Base-by-base conservation (phyloP, 306 rosid species). In the Dryas drummondii region DNA sequence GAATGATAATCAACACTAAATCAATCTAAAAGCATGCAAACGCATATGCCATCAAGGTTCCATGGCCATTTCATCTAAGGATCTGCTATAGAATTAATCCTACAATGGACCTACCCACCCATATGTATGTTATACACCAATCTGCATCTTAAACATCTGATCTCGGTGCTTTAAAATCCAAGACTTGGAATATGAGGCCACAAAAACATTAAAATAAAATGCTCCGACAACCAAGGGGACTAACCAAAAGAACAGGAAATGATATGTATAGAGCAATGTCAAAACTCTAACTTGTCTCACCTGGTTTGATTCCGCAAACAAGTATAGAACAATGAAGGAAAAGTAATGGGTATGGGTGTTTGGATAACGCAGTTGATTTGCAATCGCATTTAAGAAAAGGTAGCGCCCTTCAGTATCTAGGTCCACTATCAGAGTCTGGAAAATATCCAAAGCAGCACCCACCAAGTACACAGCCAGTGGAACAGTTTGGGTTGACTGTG, bases 281-380 rank as follows among this genome's bases (percentile, higher is more conserved):
- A 12, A 5, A 32, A 8, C 51, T 50, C 57, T 16, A 10, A 40
- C 22, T 37, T 45, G 51, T 40, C 70, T 55, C 58, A 92, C 99
- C 97, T 96, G 97, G 76, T 89, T 89, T 63, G 97, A 84, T 75
- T 96, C 99, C 0, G 97, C 91, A 81, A 96, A 96, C 85, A 96
- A 84, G 87, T 87, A 92, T 5, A 96, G 89, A 79, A 96, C 93
- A 80, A 96, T 88, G 83, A 96, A 96, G 69, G 97, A 92, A 50
- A 96, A 96, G 89, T 96, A 96, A 76, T 96, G 98, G 0, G 99
- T 96, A 71, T 96, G 97, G 17, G 99, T 96, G 70, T 96, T 96
- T 7, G 99, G 99, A 82, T 92, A 96, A 7, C 99, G 98, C 26
- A 96, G 90, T 84, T 96, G 99, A 87, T 96, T 96, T 15, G 99